Conservation (phyloP, 352 stramenopile genomes). For the Phytophthora ohioensis region DNA sequence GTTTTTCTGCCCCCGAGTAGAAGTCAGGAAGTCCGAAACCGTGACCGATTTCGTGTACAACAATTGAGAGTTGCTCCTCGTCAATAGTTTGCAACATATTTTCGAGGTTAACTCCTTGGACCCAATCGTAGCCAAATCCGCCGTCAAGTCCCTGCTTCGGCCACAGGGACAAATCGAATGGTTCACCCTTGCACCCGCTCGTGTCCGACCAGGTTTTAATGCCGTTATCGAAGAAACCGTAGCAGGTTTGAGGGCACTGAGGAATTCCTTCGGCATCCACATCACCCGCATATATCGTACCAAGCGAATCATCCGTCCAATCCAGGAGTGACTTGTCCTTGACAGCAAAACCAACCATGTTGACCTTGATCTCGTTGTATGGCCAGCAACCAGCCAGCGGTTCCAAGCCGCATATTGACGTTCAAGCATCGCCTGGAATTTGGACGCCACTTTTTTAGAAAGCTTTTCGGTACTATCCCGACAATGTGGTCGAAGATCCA, state of each 20-base stretch:
- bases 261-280: conserved; percentile 40
- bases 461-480: conserved; percentile 48
- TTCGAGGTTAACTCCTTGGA: conserved; percentile 36
- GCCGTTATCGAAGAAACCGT: conserved; percentile 44
- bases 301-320: conserved; percentile 31
- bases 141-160: conserved; percentile 37
- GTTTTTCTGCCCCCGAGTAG: conserved; percentile 24
- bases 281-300: conserved; percentile 39
- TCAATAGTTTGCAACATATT: conserved; percentile 44
- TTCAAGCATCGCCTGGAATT: conserved; percentile 52
- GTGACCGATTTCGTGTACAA: conserved; percentile 46
- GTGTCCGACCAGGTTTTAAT: conserved; percentile 30
- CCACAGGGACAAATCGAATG: conserved; percentile 53
- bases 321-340: conserved; percentile 20
- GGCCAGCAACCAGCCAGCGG: conserved; percentile 41
- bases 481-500: conserved; percentile 59
- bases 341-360: conserved; percentile 30
- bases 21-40: conserved; percentile 33
- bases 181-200: conserved; percentile 36
- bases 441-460: conserved; percentile 41
- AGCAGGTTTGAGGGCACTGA: conserved; percentile 43
- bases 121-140: conserved; percentile 31
- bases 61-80: conserved; percentile 31
- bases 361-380: conserved; percentile 34
- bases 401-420: conserved; percentile 49